A percentile compares a stretch with the other conserved stretches of the same genome.
These are phyloP conservation scores for Babesia sp. DNA, from an alignment of 169 alveolate genomes.

Conservation along the genomic window DNA sequence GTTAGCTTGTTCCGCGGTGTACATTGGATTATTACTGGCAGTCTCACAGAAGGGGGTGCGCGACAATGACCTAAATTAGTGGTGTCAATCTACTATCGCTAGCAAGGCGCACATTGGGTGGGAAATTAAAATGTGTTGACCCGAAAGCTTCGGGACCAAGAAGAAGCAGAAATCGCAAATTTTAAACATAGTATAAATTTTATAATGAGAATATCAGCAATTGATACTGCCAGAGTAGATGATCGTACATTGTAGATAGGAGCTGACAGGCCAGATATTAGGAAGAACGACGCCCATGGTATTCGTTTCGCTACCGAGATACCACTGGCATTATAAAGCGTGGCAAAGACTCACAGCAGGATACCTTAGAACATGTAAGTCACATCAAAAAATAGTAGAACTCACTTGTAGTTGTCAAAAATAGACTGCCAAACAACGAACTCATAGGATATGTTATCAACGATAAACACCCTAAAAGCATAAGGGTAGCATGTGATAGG, in stretches of 20 bases:
- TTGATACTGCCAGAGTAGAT: too few species aligned
- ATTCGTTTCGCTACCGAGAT: constrained; percentile 41
- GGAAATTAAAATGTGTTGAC: too few species aligned
- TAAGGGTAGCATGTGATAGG: constrained; percentile 89
- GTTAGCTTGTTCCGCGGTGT: background rate
- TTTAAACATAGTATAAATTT: too few species aligned
- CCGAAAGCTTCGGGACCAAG: too few species aligned
- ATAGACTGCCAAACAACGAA: constrained; percentile 84
- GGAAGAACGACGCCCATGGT: constrained; percentile 44
- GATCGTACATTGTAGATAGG: background rate
- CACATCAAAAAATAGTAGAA: background rate
- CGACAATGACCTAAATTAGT: too few species aligned
- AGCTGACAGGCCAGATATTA: background rate
- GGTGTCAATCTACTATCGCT: too few species aligned
- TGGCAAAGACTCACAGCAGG: constrained; percentile 90
- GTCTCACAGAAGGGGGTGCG: background rate
- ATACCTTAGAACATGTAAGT: constrained; percentile 83
- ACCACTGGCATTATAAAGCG: constrained; percentile 86
- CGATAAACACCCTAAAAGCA: constrained; percentile 89
- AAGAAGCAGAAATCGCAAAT: too few species aligned
- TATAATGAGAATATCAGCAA: too few species aligned
- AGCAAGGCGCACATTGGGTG: too few species aligned
- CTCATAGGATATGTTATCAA: constrained; percentile 87
- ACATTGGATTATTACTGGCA: background rate
- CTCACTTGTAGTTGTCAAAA: constrained; percentile 73